Conservation (phyloP, 371 early-diverging fungal genomes). For the Lichtheimia ramosa region DNA sequence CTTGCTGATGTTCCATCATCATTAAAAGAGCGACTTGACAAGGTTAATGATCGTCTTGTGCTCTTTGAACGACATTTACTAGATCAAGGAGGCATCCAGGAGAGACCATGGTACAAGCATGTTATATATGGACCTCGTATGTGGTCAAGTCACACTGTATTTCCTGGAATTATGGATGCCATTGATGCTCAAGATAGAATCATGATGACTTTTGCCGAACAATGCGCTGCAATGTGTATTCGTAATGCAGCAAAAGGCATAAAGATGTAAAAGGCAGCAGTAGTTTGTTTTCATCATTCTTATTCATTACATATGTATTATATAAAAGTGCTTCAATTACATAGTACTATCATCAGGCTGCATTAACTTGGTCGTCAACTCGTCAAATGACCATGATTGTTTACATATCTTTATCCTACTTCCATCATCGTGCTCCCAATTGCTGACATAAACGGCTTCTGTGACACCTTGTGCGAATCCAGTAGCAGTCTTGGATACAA, state of each 20-base stretch:
- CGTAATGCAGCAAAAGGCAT: background rate
- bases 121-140: slow-evolving; percentile 58
- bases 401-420: background rate
- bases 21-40: slow-evolving; percentile 18
- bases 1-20: slow-evolving; percentile 13
- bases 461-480: too few species aligned
- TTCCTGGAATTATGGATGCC: slow-evolving; percentile 57
- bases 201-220: slow-evolving; percentile 26
- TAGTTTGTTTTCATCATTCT: too few species aligned
- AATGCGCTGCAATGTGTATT: slow-evolving; percentile 18
- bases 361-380: background rate
- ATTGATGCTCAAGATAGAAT: slow-evolving; percentile 31
- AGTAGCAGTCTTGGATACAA: too few species aligned
- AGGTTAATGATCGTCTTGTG: slow-evolving; percentile 41
- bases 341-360: too few species aligned
- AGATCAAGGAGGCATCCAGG: slow-evolving; percentile 55
- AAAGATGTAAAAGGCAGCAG: too few species aligned
- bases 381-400: slow-evolving; percentile 1
- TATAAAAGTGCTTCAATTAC: background rate
- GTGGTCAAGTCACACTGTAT: slow-evolving; percentile 55
- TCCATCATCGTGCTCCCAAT: too few species aligned
- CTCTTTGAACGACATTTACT: slow-evolving; percentile 57
- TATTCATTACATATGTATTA: too few species aligned
- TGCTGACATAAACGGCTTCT: too few species aligned
- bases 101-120: slow-evolving; percentile 66